Base-by-base conservation (phyloP, 2,329 filamentous ascomycete genomes). In the Diplodia seriata region DNA sequence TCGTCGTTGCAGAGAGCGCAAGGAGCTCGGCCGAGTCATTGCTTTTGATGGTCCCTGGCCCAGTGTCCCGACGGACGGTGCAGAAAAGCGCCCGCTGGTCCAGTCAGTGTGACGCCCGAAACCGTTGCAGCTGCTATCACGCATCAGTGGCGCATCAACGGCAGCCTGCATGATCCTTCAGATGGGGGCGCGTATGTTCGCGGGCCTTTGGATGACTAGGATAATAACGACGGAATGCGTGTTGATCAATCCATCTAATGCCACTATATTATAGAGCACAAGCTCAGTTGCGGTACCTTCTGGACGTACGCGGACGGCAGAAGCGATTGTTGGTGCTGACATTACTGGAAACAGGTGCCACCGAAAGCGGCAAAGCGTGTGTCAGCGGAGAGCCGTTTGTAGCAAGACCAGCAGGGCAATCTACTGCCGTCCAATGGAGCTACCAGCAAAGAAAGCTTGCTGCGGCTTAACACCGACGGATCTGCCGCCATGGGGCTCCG, bases 41-140 rank as follows among this genome's bases (percentile, higher is more conserved):
- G 43, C 26, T 50, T 12, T 11, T 31, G n/a, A 23, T 23, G n/a
- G 11, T 26, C 15, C 47, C n/a, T 51, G 57, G 20, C 29, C 26
- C 31, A 51, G 15, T 14, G 11, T 63, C 11, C 43, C 47, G 43
- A 63, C 59, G 26, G 43, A 51, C n/a, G 20, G 59, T 31, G 59
- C 31, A 9, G 31, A 38, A 23, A 23, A 38, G 29, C n/a, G 59
- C n/a, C n/a, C 9, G 47, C 31, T 50, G 38, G 43, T 14, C 18
- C 18, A 26, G 23, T 20, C 29, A 29, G 59, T 12, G 33, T 51
- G 20, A 31, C 47, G 31, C 47, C 59, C n/a, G 23, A 63, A 51
- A 63, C 59, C 31, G 29, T 51, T 51, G 43, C n/a, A 20, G 59
- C 59, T 38, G 59, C 40, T 15, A 51, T 63, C 59, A 18, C 23